Evolutionary conservation across 352 stramenopile genomes (phyloP).

Genomic region (Pythium catenulatum): DNA sequence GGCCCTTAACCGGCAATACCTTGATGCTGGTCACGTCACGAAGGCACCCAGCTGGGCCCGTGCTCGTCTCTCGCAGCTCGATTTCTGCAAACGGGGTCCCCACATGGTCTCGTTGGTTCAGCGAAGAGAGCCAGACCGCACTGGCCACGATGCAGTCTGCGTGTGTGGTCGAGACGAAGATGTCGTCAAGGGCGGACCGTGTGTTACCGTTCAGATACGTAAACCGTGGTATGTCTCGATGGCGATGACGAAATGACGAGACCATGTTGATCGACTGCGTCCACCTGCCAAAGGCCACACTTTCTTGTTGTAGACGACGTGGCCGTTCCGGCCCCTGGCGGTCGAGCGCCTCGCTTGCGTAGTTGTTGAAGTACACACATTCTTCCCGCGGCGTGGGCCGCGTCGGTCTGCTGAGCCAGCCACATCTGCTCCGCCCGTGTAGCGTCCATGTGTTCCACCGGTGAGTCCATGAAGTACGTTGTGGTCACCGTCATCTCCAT

Average conservation of each 20-base stretch:
- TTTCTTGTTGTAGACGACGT: background rate
- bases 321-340: background rate
- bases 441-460: background rate
- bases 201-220: background rate
- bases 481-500: background rate
- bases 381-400: background rate
- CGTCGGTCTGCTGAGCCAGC: background rate
- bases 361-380: conserved; percentile 1
- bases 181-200: background rate
- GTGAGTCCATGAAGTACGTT: background rate
- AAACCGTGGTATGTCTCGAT: background rate
- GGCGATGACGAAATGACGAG: background rate
- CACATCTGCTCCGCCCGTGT: background rate
- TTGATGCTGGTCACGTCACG: background rate
- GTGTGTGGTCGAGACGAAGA: background rate
- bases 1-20: background rate
- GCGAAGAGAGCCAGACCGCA: background rate
- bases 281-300: background rate
- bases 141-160: background rate
- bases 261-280: background rate
- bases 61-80: background rate
- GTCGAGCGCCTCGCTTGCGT: background rate
- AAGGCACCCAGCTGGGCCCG: background rate
- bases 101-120: background rate
- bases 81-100: background rate